A percentile compares a stretch with the other conserved stretches of the same genome.
Evolutionary conservation across 1,284 basidiomycete genomes (phyloP).

Genomic region (Bondarzewia mesenterica): DNA sequence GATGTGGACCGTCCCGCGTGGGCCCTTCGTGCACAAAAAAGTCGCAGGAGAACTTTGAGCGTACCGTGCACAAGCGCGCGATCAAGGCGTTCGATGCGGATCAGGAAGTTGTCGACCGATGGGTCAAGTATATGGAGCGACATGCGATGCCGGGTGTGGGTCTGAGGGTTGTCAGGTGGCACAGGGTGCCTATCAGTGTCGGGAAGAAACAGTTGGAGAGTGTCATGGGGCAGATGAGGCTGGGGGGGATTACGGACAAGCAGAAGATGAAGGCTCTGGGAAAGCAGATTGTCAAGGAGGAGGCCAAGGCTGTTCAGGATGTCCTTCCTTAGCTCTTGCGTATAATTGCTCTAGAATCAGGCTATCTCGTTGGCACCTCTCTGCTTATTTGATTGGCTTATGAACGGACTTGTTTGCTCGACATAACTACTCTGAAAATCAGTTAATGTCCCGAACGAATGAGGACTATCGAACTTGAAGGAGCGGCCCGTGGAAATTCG

Average conservation of each 20-base stretch:
- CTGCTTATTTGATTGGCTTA: too few species aligned
- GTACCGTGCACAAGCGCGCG: slow-evolving; percentile 74
- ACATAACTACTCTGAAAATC: too few species aligned
- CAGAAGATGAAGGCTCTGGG: slow-evolving; percentile 29
- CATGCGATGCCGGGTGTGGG: slow-evolving; percentile 85
- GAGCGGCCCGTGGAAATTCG: too few species aligned
- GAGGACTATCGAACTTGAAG: too few species aligned
- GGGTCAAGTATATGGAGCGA: slow-evolving; percentile 73
- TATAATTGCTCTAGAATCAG: too few species aligned
- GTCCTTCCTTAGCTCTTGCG: too few species aligned
- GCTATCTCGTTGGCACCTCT: too few species aligned
- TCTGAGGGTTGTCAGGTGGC: slow-evolving; percentile 76
- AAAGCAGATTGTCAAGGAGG: slow-evolving; percentile 38
- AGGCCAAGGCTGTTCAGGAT: slow-evolving; percentile 23
- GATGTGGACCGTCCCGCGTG: slow-evolving; percentile 82
- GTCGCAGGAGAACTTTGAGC: slow-evolving; percentile 92
- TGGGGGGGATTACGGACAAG: slow-evolving; percentile 14
- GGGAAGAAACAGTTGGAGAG: slow-evolving; percentile 39
- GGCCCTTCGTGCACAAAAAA: slow-evolving; percentile 95
- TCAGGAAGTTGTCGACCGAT: slow-evolving; percentile 71
- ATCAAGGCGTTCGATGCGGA: slow-evolving; percentile 92
- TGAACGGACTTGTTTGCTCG: too few species aligned
- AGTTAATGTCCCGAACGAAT: too few species aligned
- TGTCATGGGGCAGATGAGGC: slow-evolving; percentile 22
- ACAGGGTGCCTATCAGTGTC: slow-evolving; percentile 60